phyloP scores from a whole-genome alignment of 495 filamentous ascomycete genomes.

The Lophium mytilinum region DNA sequence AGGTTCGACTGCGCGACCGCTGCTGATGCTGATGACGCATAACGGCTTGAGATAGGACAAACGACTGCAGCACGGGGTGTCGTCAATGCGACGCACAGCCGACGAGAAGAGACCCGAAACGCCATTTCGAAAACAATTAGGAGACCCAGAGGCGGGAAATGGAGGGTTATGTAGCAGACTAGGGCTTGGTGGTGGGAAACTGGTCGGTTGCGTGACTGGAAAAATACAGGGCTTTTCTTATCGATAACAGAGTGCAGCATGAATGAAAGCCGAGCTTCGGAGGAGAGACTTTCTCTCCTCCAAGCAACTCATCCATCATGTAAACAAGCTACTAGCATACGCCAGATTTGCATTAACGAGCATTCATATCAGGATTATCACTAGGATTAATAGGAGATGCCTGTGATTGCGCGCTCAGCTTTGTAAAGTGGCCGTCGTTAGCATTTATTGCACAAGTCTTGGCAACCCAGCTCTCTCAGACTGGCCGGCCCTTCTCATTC shows the following conservation, averaged over 20 bases:
- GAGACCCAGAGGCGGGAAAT: background rate
- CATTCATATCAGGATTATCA: too few relatives aligned
- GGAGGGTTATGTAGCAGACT: background rate
- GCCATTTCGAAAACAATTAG: slow-evolving; percentile 15
- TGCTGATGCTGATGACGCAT: slow-evolving; percentile 29
- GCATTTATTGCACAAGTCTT: too few relatives aligned
- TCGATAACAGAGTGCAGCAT: background rate
- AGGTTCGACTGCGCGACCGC: slow-evolving; percentile 31
- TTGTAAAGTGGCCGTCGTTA: too few relatives aligned
- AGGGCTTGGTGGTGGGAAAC: background rate
- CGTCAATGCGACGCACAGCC: slow-evolving; percentile 6
- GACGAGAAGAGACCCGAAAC: slow-evolving; percentile 20
- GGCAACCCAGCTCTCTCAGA: too few relatives aligned
- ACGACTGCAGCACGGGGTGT: background rate
- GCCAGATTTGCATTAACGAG: too few relatives aligned
- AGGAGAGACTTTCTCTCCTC: too few relatives aligned
- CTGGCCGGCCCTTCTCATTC: too few relatives aligned
- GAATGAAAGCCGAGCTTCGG: too few relatives aligned
- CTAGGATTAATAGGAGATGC: too few relatives aligned
- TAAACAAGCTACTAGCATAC: too few relatives aligned
- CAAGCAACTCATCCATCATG: too few relatives aligned
- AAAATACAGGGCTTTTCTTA: background rate
- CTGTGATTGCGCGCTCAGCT: too few relatives aligned
- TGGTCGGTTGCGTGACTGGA: background rate
- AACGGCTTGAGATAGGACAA: slow-evolving; percentile 3